A percentile compares a stretch with the other conserved stretches of the same genome.
Conservation (phyloP, 768 basidiomycete genomes). For the Phylloporus sp. region DNA sequence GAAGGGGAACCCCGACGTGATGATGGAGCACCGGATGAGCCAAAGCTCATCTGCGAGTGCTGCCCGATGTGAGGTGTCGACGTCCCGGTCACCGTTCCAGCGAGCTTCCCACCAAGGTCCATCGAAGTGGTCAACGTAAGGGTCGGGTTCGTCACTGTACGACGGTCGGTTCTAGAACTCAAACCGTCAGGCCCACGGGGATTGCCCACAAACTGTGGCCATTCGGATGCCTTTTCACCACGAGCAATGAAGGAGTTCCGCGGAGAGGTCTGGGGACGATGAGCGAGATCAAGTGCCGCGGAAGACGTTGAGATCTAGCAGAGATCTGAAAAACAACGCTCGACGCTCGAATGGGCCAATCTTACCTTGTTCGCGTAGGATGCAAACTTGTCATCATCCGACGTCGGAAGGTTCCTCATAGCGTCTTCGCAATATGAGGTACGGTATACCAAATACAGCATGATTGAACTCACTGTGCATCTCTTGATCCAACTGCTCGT, state of each 20-base stretch:
- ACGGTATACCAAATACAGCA: slow-evolving; percentile 5
- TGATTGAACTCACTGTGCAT: slow-evolving; percentile 71
- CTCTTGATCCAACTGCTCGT: slow-evolving; percentile 90
- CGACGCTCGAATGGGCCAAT: slow-evolving; percentile 2
- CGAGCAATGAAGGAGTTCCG: slow-evolving; percentile 54
- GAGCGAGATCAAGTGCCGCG: slow-evolving; percentile 89
- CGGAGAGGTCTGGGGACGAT: slow-evolving; percentile 77
- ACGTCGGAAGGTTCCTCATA: slow-evolving; percentile 82
- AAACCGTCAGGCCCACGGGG: slow-evolving; percentile 58
- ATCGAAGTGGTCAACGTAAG: slow-evolving; percentile 57
- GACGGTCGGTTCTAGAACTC: slow-evolving; percentile 54
- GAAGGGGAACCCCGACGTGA: slow-evolving; percentile 77
- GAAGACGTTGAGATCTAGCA: slow-evolving; percentile 77
- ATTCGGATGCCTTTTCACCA: slow-evolving; percentile 79
- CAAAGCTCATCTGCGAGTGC: slow-evolving; percentile 46
- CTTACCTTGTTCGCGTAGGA: slow-evolving; percentile 62
- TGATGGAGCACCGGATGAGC: slow-evolving; percentile 34
- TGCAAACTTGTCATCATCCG: slow-evolving; percentile 83
- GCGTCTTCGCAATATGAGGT: slow-evolving; percentile 52
- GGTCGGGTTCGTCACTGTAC: slow-evolving; percentile 70
- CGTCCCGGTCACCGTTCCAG: slow-evolving; percentile 49
- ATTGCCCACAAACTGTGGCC: slow-evolving; percentile 81
- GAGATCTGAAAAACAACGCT: slow-evolving; percentile 1
- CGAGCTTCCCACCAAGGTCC: slow-evolving; percentile 43
- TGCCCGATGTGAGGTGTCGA: slow-evolving; percentile 62